These are phyloP conservation scores for Neurospora cerealis DNA, from an alignment of 495 filamentous ascomycete genomes.

Conservation along the genomic window DNA sequence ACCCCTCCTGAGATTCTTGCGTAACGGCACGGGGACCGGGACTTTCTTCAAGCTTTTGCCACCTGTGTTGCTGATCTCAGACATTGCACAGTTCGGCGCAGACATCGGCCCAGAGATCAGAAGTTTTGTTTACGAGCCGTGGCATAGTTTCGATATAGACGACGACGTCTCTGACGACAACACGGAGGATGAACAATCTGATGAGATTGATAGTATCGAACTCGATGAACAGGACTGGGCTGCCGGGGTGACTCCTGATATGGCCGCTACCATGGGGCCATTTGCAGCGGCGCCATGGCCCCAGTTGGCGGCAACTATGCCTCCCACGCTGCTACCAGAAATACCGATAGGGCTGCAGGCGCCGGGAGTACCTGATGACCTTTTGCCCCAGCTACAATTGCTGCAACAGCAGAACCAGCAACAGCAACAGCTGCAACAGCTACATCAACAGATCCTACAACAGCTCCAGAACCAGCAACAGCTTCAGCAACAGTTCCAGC, in stretches of 20 bases:
- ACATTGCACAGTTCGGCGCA: conserved; percentile 14
- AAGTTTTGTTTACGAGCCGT: conserved; percentile 10
- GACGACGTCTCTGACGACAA: conserved; percentile 13
- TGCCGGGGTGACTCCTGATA: neutral
- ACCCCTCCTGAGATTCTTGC: neutral
- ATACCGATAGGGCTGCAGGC: neutral
- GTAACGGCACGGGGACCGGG: neutral
- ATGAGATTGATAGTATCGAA: conserved; percentile 11
- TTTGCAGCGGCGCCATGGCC: neutral
- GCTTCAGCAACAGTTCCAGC: neutral
- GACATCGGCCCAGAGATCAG: conserved; percentile 14
- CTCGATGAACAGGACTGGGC: conserved; percentile 2
- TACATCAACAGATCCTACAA: neutral
- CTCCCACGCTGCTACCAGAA: neutral
- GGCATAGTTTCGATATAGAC: conserved; percentile 7
- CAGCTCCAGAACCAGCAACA: neutral
- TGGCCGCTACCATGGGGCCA: neutral
- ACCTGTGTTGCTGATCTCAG: neutral
- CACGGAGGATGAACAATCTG: conserved; percentile 5
- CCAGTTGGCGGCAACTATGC: neutral
- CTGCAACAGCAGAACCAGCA: neutral
- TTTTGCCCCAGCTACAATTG: neutral
- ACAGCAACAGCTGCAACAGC: conserved; percentile 1
- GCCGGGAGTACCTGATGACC: neutral
- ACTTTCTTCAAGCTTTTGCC: neutral